Conservation (phyloP, 2,329 filamentous ascomycete genomes). For the Colletotrichum truncatum region DNA sequence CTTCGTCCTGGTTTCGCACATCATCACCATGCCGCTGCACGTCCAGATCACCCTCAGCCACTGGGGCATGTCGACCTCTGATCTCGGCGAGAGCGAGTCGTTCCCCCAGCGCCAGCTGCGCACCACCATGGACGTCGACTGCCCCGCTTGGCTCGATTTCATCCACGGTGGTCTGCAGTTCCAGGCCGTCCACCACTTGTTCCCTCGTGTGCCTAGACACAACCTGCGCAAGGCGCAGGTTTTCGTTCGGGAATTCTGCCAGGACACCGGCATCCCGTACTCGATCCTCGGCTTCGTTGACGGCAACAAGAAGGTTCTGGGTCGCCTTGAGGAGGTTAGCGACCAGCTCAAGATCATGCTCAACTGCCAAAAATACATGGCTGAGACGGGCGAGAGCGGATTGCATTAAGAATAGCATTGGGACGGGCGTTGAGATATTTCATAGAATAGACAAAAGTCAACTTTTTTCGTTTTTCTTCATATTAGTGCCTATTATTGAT, state of each 20-base stretch:
- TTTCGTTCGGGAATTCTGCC: constrained; percentile 70
- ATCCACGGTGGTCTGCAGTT: constrained; percentile 79
- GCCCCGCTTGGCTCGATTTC: constrained; percentile 76
- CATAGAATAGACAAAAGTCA: constrained; percentile 24
- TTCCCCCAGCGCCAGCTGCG: constrained; percentile 76
- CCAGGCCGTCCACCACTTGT: constrained; percentile 76
- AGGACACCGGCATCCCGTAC: constrained; percentile 72
- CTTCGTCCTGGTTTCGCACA: constrained; percentile 72
- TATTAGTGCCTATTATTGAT: background rate
- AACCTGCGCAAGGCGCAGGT: constrained; percentile 70
- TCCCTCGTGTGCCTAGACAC: constrained; percentile 73
- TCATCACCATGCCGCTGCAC: constrained; percentile 74
- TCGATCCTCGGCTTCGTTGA: constrained; percentile 68
- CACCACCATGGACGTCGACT: constrained; percentile 80
- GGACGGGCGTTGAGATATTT: constrained; percentile 14
- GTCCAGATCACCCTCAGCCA: constrained; percentile 78
- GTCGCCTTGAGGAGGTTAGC: constrained; percentile 63
- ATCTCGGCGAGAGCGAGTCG: constrained; percentile 71
- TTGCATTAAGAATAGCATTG: constrained; percentile 39
- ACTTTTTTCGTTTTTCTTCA: background rate
- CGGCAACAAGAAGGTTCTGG: constrained; percentile 64
- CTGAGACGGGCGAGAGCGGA: constrained; percentile 55
- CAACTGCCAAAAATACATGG: constrained; percentile 64
- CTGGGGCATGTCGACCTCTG: constrained; percentile 75
- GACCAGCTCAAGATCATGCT: constrained; percentile 69